Evolutionary conservation across 805 yeast genomes (phyloP), one percentile per base, ranked within the genome.

Genomic region (Metschnikowia anglica): DNA sequence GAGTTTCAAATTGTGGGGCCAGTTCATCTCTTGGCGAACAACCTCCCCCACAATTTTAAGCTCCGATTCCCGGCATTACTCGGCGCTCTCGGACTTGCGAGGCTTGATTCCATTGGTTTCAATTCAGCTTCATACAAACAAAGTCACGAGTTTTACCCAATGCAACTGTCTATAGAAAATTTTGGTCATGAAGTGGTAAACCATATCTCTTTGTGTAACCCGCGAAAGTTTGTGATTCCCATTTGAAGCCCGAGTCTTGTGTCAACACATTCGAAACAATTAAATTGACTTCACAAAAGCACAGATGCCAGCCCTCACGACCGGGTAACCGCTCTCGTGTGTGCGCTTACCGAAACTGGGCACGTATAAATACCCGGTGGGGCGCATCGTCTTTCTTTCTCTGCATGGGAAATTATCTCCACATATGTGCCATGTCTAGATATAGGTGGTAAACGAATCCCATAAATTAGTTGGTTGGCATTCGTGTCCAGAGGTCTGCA

Each of bases 371-470:
- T 9, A n/a, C 12, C 8, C 34, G 13, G 15, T 18, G 19, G 16
- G 12, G 16, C 32, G 18, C 30, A 25, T 20, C 31, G 21, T 2
- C 15, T 1, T 1, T 10, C 20, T 29, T 31, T 18, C 19, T 19
- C 35, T 16, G 16, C 31, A 49, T 35, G 61, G 64, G 63, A 56
- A 41, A 48, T 54, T 66, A 66, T 66, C 72, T 49, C 69, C 71
- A 61, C 60, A 50, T 57, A 54, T 64, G 62, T 60, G 69, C 51
- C 70, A 47, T 52, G 10, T 24, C 42, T 45, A 58, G 70, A 51
- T 63, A 62, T 61, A 55, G 46, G 57, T 60, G 72, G 69, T 66
- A 66, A 66, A 66, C 72, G 72, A 65, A 61, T 51, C 70, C 72
- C 72, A 52, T 27, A 64, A 19, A 66, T 45, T 37, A 53, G 60